Evolutionary conservation across 192 early-diverging fungal species (phyloP).

Genomic region (Ambispora gerdemannii): DNA sequence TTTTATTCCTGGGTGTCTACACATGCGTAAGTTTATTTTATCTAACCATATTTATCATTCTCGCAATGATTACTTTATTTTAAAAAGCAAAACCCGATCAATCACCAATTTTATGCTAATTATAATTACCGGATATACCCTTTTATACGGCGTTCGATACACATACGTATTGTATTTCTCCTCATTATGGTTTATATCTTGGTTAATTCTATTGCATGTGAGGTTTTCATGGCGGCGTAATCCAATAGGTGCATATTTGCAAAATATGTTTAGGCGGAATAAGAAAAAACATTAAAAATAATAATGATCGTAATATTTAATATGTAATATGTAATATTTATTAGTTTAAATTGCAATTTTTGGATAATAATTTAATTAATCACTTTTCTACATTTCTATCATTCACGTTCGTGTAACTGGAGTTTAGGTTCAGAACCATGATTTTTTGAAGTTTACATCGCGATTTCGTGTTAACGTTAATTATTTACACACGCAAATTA

Average conservation of each 20-base stretch:
- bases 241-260: slow-evolving; percentile 1
- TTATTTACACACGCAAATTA: too few relatives aligned
- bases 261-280: neutral
- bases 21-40: neutral
- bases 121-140: slow-evolving; percentile 19
- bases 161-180: slow-evolving; percentile 28
- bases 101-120: slow-evolving; percentile 9
- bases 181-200: slow-evolving; percentile 17
- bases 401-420: too few relatives aligned
- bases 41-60: neutral
- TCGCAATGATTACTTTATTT: neutral
- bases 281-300: slow-evolving; percentile 10
- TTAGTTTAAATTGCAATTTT: too few relatives aligned
- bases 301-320: too few relatives aligned
- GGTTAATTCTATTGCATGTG: slow-evolving; percentile 28
- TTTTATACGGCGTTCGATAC: slow-evolving; percentile 28
- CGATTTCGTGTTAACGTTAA: too few relatives aligned
- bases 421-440: too few relatives aligned
- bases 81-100: neutral
- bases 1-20: neutral
- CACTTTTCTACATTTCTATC: too few relatives aligned
- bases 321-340: too few relatives aligned
- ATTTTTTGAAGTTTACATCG: too few relatives aligned
- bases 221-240: slow-evolving; percentile 10
- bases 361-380: too few relatives aligned